Evolutionary conservation across 306 rosid genomes (phyloP).

Genomic region (Abrus pulchellus): DNA sequence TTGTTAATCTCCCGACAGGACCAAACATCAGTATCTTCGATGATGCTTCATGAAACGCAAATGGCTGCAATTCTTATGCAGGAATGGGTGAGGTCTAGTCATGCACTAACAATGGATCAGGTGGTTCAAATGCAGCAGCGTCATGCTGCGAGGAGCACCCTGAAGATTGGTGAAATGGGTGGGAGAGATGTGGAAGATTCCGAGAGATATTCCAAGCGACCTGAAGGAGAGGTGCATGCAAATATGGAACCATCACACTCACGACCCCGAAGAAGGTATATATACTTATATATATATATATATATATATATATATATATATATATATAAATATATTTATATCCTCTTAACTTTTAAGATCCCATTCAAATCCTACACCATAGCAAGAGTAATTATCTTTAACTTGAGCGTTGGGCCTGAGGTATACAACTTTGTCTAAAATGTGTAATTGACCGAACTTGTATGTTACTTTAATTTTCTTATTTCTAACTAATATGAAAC

Average conservation of each 20-base stretch:
- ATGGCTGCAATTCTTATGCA: slow-evolving; percentile 42
- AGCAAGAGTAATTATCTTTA: too few species aligned
- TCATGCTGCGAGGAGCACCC: slow-evolving; percentile 12
- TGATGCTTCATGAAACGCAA: slow-evolving; percentile 34
- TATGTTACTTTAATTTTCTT: too few species aligned
- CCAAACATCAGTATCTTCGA: neutral
- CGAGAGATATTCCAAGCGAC: neutral
- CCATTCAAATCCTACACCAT: too few species aligned
- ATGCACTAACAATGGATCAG: slow-evolving; percentile 13
- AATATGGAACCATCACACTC: slow-evolving; percentile 45
- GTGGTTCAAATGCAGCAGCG: slow-evolving; percentile 39
- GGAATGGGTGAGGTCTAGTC: slow-evolving; percentile 52
- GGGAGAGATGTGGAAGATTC: slow-evolving; percentile 39
- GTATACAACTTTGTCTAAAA: too few species aligned
- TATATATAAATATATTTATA: neutral
- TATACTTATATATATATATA: neutral
- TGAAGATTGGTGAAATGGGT: slow-evolving; percentile 3
- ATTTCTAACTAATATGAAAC: too few species aligned
- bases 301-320: neutral
- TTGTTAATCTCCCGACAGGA: neutral
- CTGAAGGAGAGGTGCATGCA: slow-evolving; percentile 37
- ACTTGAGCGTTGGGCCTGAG: too few species aligned
- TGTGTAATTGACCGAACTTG: too few species aligned
- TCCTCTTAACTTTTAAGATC: too few species aligned
- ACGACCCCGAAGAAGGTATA: slow-evolving; percentile 63